A percentile compares a stretch with the other conserved stretches of the same genome.
These are phyloP conservation scores for Annona squamosa DNA, from an alignment of 164 flowering plant genomes.

Conservation along the genomic window DNA sequence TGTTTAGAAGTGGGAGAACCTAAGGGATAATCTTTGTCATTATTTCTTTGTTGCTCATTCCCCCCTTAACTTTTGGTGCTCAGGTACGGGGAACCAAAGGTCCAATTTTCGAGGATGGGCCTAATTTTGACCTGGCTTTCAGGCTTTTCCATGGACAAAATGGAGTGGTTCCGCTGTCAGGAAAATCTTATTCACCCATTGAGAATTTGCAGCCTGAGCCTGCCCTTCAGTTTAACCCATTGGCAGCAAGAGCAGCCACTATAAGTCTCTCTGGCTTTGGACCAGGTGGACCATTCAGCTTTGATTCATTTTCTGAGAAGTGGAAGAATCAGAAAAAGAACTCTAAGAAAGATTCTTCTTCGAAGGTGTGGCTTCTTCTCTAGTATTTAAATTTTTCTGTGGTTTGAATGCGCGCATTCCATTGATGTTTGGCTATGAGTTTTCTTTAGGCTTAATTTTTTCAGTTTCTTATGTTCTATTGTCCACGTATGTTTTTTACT, in stretches of 20 bases:
- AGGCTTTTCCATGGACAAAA: constrained; percentile 72
- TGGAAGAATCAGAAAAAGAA: constrained; percentile 48
- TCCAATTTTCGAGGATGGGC: constrained; percentile 86
- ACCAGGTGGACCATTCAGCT: constrained; percentile 68
- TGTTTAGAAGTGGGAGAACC: neutral
- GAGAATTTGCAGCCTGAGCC: constrained; percentile 21
- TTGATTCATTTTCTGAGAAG: constrained; percentile 44
- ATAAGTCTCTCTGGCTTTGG: constrained; percentile 75
- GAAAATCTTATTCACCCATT: constrained; percentile 19
- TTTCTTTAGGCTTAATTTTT: neutral
- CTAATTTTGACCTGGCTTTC: constrained; percentile 63
- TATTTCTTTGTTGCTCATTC: neutral
- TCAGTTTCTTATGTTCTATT: too few species aligned
- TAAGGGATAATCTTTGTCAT: neutral
- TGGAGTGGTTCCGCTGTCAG: constrained; percentile 70
- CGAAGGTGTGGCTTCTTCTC: constrained; percentile 33
- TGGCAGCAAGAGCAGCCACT: constrained; percentile 63
- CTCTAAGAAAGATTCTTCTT: constrained; percentile 29
- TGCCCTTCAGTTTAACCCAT: constrained; percentile 55
- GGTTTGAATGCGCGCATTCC: neutral
- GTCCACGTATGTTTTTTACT: too few species aligned
- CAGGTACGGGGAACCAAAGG: constrained; percentile 54
- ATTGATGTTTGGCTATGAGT: neutral
- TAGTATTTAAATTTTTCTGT: too few species aligned
- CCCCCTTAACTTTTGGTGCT: neutral